These are phyloP conservation scores for Hypholoma fasciculare DNA, from an alignment of 768 basidiomycete species.

Conservation along the genomic window DNA sequence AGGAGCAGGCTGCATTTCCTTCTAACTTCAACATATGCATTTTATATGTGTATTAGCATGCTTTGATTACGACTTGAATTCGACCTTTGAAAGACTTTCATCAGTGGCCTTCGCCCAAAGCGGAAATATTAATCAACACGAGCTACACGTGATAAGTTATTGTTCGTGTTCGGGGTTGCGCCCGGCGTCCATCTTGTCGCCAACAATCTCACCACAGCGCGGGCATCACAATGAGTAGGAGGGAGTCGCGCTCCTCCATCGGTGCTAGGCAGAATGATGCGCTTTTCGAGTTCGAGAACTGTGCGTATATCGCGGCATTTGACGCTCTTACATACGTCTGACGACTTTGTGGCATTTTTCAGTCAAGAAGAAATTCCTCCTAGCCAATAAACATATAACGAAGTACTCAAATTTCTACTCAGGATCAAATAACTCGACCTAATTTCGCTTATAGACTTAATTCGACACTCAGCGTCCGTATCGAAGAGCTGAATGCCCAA, in stretches of 20 bases:
- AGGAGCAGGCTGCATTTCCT: too few relatives aligned
- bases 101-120: not conserved
- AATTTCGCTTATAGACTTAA: constrained; percentile 58
- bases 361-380: constrained; percentile 93
- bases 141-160: not conserved
- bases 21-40: too few relatives aligned
- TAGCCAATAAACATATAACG: constrained; percentile 90
- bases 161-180: constrained; percentile 7
- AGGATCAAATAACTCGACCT: not conserved
- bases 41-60: not conserved
- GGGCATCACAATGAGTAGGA: constrained; percentile 44
- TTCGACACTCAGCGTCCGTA: constrained; percentile 79
- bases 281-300: constrained; percentile 81
- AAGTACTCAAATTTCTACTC: constrained; percentile 50
- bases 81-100: too few relatives aligned
- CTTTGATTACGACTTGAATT: not conserved
- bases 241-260: constrained; percentile 64
- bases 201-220: not conserved
- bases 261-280: constrained; percentile 75
- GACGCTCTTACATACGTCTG: constrained; percentile 16
- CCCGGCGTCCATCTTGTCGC: not conserved
- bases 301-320: constrained; percentile 44
- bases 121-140: constrained; percentile 4
- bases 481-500: constrained; percentile 83
- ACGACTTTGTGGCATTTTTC: constrained; percentile 30